Base-by-base conservation (phyloP, 1,139 yeast species). In the Pichia sp. region DNA sequence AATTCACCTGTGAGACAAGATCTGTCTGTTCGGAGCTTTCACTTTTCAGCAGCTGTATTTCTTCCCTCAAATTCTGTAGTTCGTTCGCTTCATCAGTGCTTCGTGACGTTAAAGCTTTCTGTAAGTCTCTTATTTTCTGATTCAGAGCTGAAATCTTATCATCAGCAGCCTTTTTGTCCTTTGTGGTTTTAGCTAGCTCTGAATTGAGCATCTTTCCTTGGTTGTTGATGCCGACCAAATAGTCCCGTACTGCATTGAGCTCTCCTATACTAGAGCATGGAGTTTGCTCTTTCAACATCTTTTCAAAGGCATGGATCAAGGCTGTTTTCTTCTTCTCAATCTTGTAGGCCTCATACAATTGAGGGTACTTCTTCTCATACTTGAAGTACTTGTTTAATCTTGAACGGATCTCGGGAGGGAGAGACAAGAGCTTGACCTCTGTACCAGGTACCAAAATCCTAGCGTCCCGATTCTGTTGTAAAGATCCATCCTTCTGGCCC, bases 311-410 rank as follows among this genome's bases (percentile, higher is more conserved):
- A 8, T 67, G 73, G 16, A 91, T 78, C 53, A 85, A 75, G 50
- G 81, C 85, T 1, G 79, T 73, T 63, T 85, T 87, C 49, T 79
- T 75, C 72, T 88, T 90, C 67, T 91, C 97, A 1, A 78, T 74
- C 66, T 90, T 87, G 72, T 87, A 92, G 0, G 98, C 97, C 50
- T 86, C 87, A 50, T 90, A 76, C 16, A 92, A 74, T 24, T 83
- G 71, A 0, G 97, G 98, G 67, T 91, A 92, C 66, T 89, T 89
- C 55, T 87, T 87, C 69, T 93, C 98, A 68, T 91, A 93, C 68
- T 90, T 91, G 56, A 80, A 83, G 66, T 89, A 89, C 73, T 89
- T 91, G 59, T 80, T 79, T 70, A 92, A 72, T 64, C 86, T 87
- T 14, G 84, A 73, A 61, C 79, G 78, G 31, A 66, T 58, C 10